phyloP scores from a whole-genome alignment of 208 protist genomes.

The Leishmania guyanensis region DNA sequence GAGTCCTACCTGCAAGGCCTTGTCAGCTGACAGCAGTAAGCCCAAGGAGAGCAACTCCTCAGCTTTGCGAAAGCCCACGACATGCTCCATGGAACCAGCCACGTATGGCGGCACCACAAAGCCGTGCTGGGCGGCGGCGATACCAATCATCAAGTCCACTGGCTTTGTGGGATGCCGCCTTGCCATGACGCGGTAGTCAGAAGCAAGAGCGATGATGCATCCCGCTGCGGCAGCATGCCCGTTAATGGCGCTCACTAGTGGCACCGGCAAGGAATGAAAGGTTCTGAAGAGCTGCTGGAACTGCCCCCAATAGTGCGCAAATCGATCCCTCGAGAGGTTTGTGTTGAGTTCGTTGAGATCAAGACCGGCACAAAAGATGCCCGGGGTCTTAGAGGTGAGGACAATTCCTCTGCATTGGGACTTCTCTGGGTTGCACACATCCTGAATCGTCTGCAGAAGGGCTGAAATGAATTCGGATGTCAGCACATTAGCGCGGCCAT shows the following conservation, averaged over 20 bases:
- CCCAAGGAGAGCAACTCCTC: conserved; percentile 63
- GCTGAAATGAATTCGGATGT: conserved; percentile 42
- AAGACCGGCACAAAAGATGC: conserved; percentile 64
- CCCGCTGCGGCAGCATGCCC: conserved; percentile 69
- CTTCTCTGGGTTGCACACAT: conserved; percentile 62
- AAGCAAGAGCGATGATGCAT: conserved; percentile 66
- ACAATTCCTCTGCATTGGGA: conserved; percentile 55
- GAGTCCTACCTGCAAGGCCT: conserved; percentile 54
- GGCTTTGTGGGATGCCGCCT: conserved; percentile 18
- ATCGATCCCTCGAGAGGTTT: conserved; percentile 35
- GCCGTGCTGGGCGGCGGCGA: conserved; percentile 58
- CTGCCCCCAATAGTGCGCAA: conserved; percentile 64
- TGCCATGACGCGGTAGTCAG: conserved; percentile 85
- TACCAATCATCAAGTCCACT: conserved; percentile 56
- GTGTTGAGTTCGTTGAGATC: conserved; percentile 55
- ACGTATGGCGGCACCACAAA: conserved; percentile 76
- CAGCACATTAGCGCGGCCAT: conserved; percentile 50
- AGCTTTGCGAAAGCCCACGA: conserved; percentile 62
- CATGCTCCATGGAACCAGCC: conserved; percentile 52
- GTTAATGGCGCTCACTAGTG: conserved; percentile 71
- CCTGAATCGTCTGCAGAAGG: conserved; percentile 46
- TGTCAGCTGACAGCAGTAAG: conserved; percentile 44
- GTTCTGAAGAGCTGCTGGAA: conserved; percentile 78
- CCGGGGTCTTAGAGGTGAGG: conserved; percentile 52
- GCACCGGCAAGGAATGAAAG: conserved; percentile 69